A percentile compares a stretch with the other conserved stretches of the same genome.
phyloP scores from a whole-genome alignment of 2,329 filamentous ascomycete genomes.

The Sclerotinia trifoliorum region DNA sequence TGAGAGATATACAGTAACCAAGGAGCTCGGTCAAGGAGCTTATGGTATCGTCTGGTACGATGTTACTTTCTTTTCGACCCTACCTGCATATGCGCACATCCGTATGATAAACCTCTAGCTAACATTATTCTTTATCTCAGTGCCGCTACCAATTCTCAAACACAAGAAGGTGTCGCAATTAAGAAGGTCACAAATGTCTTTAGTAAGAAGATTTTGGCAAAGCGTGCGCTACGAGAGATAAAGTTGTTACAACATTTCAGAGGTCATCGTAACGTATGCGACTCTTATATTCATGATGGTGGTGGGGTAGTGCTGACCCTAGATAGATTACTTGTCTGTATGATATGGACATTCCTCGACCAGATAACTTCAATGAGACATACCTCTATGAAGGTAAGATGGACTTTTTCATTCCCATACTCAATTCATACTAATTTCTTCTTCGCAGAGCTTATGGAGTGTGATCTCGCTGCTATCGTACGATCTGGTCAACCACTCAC shows the following conservation, averaged over 20 bases:
- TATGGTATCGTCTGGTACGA: slow-evolving; percentile 97
- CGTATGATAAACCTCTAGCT: slow-evolving; percentile 34
- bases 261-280: slow-evolving; percentile 76
- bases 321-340: slow-evolving; percentile 93
- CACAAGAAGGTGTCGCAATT: slow-evolving; percentile 91
- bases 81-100: slow-evolving; percentile 18
- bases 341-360: slow-evolving; percentile 98
- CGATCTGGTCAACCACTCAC: slow-evolving; percentile 95
- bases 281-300: slow-evolving; percentile 11
- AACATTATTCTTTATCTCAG: slow-evolving; percentile 47
- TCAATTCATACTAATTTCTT: slow-evolving; percentile 27
- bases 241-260: slow-evolving; percentile 98
- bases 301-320: slow-evolving; percentile 42
- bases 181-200: slow-evolving; percentile 99
- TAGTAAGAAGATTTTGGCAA: slow-evolving; percentile 99
- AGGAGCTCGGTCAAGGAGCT: slow-evolving; percentile 96
- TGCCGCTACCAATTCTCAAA: slow-evolving; percentile 88
- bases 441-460: slow-evolving; percentile 90
- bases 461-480: slow-evolving; percentile 96
- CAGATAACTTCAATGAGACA: slow-evolving; percentile 98
- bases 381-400: slow-evolving; percentile 90
- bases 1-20: slow-evolving; percentile 96
- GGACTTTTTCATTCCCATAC: not conserved
- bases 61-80: slow-evolving; percentile 27
- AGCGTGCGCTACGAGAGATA: slow-evolving; percentile 96